phyloP scores from a whole-genome alignment of 1,139 yeast genomes.

The Komagataea norvegica region DNA sequence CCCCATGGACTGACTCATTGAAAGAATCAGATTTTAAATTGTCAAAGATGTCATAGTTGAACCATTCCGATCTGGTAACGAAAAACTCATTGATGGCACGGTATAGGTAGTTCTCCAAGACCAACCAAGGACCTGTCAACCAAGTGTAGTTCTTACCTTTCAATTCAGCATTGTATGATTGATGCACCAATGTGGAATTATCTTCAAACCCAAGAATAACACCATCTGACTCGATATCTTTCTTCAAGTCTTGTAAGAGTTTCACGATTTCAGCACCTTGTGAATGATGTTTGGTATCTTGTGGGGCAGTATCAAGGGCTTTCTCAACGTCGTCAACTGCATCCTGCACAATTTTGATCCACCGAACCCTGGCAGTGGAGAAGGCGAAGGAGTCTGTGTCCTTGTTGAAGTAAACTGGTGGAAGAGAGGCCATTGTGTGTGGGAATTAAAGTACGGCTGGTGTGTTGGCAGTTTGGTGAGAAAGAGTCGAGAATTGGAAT shows the following conservation, averaged over 20 bases:
- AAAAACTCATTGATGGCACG: constrained; percentile 53
- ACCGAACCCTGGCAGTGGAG: constrained; percentile 71
- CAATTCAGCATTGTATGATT: constrained; percentile 47
- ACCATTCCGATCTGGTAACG: constrained; percentile 43
- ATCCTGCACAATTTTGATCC: constrained; percentile 79
- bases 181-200: constrained; percentile 39
- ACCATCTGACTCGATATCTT: constrained; percentile 38
- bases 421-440: constrained; percentile 20
- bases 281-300: constrained; percentile 21
- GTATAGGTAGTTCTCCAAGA: constrained; percentile 79
- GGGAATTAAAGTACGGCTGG: neutral
- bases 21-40: constrained; percentile 69
- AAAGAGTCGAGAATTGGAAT: neutral
- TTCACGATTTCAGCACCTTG: constrained; percentile 31
- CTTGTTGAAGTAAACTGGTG: constrained; percentile 53
- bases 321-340: constrained; percentile 55
- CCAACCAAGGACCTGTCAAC: constrained; percentile 92
- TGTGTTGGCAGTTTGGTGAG: neutral
- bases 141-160: constrained; percentile 44
- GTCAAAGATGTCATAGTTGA: constrained; percentile 65
- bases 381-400: constrained; percentile 78
- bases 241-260: constrained; percentile 38
- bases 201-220: constrained; percentile 40
- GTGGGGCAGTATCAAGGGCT: constrained; percentile 27
- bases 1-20: constrained; percentile 69